phyloP scores from a whole-genome alignment of 805 yeast genomes.

The Yamadazyma paraphyllophila region DNA sequence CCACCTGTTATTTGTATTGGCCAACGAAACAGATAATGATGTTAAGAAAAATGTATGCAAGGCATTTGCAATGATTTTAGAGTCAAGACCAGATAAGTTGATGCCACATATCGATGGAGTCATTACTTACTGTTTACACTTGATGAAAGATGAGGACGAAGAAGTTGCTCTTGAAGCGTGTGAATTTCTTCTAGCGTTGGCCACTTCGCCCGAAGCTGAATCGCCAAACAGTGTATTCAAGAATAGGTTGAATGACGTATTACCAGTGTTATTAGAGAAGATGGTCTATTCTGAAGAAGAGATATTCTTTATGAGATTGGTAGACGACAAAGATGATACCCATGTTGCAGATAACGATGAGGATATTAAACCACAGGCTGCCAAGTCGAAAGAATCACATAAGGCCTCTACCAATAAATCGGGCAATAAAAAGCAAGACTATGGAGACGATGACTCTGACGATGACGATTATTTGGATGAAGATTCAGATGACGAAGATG shows the following conservation, averaged over 20 bases:
- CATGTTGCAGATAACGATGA: constrained; percentile 78
- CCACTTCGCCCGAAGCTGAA: constrained; percentile 59
- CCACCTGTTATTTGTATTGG: constrained; percentile 62
- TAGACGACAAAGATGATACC: constrained; percentile 75
- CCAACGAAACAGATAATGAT: constrained; percentile 54
- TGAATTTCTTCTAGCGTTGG: constrained; percentile 78
- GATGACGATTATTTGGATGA: constrained; percentile 36
- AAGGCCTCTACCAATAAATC: constrained; percentile 18
- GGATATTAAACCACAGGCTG: constrained; percentile 82
- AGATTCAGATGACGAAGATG: constrained; percentile 56
- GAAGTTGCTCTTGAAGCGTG: constrained; percentile 88
- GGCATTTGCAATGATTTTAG: constrained; percentile 69
- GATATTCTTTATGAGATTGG: constrained; percentile 56
- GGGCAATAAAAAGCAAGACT: constrained; percentile 9
- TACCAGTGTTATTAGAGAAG: constrained; percentile 75
- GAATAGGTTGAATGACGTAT: constrained; percentile 57
- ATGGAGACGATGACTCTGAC: constrained; percentile 21
- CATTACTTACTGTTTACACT: constrained; percentile 76
- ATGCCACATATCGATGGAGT: constrained; percentile 84
- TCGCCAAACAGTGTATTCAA: constrained; percentile 37
- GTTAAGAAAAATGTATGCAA: constrained; percentile 76
- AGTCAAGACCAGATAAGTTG: constrained; percentile 76
- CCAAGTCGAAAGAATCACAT: constrained; percentile 53
- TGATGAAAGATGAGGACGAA: constrained; percentile 63
- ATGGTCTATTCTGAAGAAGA: constrained; percentile 91